Conservation (phyloP, 2,329 filamentous ascomycete species). For the Botrytis porri region DNA sequence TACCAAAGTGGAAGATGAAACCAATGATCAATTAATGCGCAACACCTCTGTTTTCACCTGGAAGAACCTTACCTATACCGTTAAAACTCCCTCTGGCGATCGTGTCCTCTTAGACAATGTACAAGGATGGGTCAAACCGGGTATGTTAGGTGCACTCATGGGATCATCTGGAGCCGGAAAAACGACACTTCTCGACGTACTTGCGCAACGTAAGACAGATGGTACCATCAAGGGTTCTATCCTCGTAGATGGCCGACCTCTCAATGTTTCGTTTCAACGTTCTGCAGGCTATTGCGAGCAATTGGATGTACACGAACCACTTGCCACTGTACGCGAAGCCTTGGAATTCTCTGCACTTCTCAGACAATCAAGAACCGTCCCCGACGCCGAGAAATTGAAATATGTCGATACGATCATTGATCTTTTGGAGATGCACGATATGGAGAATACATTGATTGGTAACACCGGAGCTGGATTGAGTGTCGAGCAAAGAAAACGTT, state of each 20-base stretch:
- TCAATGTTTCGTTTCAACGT: slow-evolving; percentile 80
- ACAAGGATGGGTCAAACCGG: slow-evolving; percentile 59
- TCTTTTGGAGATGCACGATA: slow-evolving; percentile 65
- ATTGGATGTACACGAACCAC: slow-evolving; percentile 82
- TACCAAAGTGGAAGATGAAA: slow-evolving; percentile 37
- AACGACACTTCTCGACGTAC: slow-evolving; percentile 81
- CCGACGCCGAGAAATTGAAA: slow-evolving; percentile 72
- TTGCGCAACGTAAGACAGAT: slow-evolving; percentile 83
- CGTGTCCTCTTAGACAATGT: slow-evolving; percentile 67
- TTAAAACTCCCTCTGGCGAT: slow-evolving; percentile 59
- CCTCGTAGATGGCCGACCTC: slow-evolving; percentile 60
- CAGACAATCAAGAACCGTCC: slow-evolving; percentile 71
- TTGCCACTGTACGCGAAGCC: slow-evolving; percentile 82
- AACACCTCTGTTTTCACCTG: slow-evolving; percentile 72
- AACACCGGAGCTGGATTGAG: slow-evolving; percentile 59
- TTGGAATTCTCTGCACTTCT: slow-evolving; percentile 80
- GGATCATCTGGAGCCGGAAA: slow-evolving; percentile 73
- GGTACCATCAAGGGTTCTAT: slow-evolving; percentile 85
- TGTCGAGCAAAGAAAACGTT: slow-evolving; percentile 59
- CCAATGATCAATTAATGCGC: slow-evolving; percentile 48
- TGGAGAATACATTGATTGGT: slow-evolving; percentile 63
- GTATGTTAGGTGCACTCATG: slow-evolving; percentile 61
- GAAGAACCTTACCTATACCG: slow-evolving; percentile 67
- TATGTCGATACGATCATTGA: slow-evolving; percentile 74
- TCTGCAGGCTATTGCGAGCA: slow-evolving; percentile 72